These are phyloP conservation scores for Pichia sp. DNA, from an alignment of 1,139 yeast genomes.

Conservation along the genomic window DNA sequence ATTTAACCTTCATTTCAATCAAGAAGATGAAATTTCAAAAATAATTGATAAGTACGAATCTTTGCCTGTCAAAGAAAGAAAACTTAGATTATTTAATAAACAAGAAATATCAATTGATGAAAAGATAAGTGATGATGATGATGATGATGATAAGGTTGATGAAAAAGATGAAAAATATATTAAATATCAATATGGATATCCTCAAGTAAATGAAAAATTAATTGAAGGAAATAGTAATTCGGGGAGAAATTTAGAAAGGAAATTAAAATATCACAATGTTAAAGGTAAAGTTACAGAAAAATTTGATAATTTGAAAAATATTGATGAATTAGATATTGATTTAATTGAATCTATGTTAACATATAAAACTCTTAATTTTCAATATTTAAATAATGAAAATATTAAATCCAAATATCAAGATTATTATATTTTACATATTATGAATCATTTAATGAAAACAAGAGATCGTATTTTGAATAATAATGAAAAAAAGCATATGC, in stretches of 20 bases:
- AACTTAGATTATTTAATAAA: conserved; percentile 7
- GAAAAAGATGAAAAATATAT: conserved; percentile 8
- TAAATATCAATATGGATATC: conserved; percentile 20
- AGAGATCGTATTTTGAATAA: conserved; percentile 76
- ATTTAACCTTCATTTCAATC: conserved; percentile 69
- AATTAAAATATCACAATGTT: conserved; percentile 24
- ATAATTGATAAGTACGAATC: conserved; percentile 32
- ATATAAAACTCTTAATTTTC: conserved; percentile 67
- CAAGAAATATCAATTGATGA: conserved; percentile 3
- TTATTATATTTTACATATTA: conserved; percentile 61
- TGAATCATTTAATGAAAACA: conserved; percentile 82
- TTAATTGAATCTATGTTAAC: conserved; percentile 59
- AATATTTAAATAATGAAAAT: conserved; percentile 41
- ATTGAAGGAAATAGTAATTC: conserved; percentile 3
- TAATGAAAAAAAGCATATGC: conserved; percentile 48
- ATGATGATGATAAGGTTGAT: conserved; percentile 6
- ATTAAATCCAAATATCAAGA: conserved; percentile 49
- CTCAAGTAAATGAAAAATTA: conserved; percentile 5
- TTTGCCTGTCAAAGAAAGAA: conserved; percentile 10
- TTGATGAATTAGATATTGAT: conserved; percentile 28
- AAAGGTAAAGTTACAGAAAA: conserved; percentile 22
- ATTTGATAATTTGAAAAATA: conserved; percentile 13
- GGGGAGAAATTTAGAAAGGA: conserved; percentile 8
- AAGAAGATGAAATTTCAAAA: conserved; percentile 34
- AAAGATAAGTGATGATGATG: conserved; percentile 14